Evolutionary conservation across 768 basidiomycete genomes (phyloP), one percentile per base, ranked within the genome.

Genomic region (Suillus brevipes): DNA sequence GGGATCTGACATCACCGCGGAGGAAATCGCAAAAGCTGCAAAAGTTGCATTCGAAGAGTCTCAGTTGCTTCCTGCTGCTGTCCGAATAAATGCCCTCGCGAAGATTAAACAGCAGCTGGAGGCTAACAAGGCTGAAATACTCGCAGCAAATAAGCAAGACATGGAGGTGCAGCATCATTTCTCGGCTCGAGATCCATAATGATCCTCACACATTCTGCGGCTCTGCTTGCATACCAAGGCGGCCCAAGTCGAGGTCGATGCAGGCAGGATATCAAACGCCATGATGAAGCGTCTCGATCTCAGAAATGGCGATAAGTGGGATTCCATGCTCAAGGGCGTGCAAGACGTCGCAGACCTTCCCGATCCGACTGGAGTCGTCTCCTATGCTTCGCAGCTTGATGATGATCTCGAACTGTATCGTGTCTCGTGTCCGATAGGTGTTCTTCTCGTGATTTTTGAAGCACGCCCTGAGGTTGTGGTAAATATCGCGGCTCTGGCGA

Each of bases 391-490:
- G n/a, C 86, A 93, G 71, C 82, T 99, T 42, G 95, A 95, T 72
- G 91, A 95, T 64, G 84, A 81, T 0, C 82, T 99, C 25, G 92
- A 97, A 68, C 84, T 99, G 4, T 94, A 97, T 78, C 88, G 95
- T 37, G 91, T 99, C 1, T 92, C 97, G 0, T 99, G 97, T 73
- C 96, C 97, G 0, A 96, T 99, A 67, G 97, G 97, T 25, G 95
- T 97, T 1, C 81, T 99, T 14, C 83, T 99, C 60, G 94, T 99
- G 67, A 97, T 99, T 66, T 99, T 99, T 70, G 97, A 99, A 77
- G 92, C 97, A 4, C 85, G 97, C 36, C 97, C 97, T 1, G 97
- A 99, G 75, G 97, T 99, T 14, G 94, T 99, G 31, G 92, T 98
- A 47, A 99, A 99, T 75, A 98, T 99, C 67, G 94, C 97, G 6